Evolutionary conservation across 345 rosid genomes (phyloP).

Genomic region (Salix udensis): DNA sequence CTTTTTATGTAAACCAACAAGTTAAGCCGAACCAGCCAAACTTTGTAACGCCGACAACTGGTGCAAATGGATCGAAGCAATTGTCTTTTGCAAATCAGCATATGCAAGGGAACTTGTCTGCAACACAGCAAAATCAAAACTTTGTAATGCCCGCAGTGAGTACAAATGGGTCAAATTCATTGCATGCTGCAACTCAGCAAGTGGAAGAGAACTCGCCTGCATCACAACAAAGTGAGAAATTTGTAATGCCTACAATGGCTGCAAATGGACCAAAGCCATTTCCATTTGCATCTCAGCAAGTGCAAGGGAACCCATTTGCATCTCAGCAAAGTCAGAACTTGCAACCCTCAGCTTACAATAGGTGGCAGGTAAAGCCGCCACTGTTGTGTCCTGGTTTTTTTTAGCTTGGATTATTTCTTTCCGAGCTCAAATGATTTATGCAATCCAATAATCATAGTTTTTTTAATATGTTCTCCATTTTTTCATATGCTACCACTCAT

Average conservation of each 20-base stretch:
- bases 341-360: slow-evolving; percentile 22
- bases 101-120: background rate
- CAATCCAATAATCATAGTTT: background rate
- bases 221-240: slow-evolving; percentile 9
- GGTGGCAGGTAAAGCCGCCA: slow-evolving; percentile 22
- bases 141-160: slow-evolving; percentile 15
- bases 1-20: slow-evolving; percentile 43
- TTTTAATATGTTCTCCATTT: background rate
- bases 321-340: slow-evolving; percentile 23
- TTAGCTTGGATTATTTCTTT: background rate
- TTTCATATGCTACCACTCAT: background rate
- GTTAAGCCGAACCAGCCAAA: slow-evolving; percentile 36
- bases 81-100: background rate
- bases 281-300: slow-evolving; percentile 18
- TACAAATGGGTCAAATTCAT: slow-evolving; percentile 18
- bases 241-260: background rate
- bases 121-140: background rate
- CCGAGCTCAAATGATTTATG: background rate
- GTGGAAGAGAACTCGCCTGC: slow-evolving; percentile 30
- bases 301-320: background rate
- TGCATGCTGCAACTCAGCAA: slow-evolving; percentile 22
- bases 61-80: background rate
- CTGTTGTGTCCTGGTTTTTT: background rate
- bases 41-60: slow-evolving; percentile 11
- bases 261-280: background rate